A percentile compares a stretch with the other conserved stretches of the same genome.
Evolutionary conservation across 495 filamentous ascomycete genomes (phyloP).

Genomic region (Elasticomyces elasticus): DNA sequence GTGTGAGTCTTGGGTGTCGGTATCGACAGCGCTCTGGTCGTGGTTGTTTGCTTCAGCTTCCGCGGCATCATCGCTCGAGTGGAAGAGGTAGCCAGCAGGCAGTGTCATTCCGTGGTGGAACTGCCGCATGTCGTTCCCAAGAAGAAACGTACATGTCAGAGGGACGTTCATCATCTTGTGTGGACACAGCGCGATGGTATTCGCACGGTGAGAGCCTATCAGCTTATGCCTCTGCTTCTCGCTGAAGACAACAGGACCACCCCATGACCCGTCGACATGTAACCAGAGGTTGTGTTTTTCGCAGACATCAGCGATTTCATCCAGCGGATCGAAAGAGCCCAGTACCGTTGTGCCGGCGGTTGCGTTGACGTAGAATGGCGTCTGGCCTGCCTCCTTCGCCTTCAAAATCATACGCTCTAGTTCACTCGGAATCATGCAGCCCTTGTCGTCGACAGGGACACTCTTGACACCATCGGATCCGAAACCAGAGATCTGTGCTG

Average conservation of each 20-base stretch:
- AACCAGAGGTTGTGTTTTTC: constrained; percentile 66
- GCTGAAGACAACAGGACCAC: constrained; percentile 75
- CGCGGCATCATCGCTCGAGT: constrained; percentile 5
- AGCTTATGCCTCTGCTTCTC: constrained; percentile 48
- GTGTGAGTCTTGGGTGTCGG: not conserved
- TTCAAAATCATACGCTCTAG: constrained; percentile 51
- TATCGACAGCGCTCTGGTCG: constrained; percentile 1
- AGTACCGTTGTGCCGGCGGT: constrained; percentile 91
- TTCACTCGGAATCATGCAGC: constrained; percentile 58
- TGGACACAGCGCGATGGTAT: constrained; percentile 78
- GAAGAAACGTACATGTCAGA: constrained; percentile 80
- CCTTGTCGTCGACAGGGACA: constrained; percentile 63
- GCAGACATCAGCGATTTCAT: constrained; percentile 62
- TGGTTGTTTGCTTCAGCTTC: constrained; percentile 5
- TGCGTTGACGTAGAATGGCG: constrained; percentile 90
- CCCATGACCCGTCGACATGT: constrained; percentile 87
- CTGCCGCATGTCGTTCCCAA: constrained; percentile 60
- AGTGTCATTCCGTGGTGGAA: constrained; percentile 78
- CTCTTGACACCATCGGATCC: constrained; percentile 61
- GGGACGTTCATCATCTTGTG: constrained; percentile 96
- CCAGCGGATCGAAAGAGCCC: constrained; percentile 79
- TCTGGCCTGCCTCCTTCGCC: constrained; percentile 53
- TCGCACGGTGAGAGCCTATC: constrained; percentile 56
- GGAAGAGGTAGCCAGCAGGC: constrained; percentile 59
- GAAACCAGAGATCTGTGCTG: constrained; percentile 75